phyloP scores from a whole-genome alignment of 2,329 filamentous ascomycete species.

The Byssochlamys sp. region DNA sequence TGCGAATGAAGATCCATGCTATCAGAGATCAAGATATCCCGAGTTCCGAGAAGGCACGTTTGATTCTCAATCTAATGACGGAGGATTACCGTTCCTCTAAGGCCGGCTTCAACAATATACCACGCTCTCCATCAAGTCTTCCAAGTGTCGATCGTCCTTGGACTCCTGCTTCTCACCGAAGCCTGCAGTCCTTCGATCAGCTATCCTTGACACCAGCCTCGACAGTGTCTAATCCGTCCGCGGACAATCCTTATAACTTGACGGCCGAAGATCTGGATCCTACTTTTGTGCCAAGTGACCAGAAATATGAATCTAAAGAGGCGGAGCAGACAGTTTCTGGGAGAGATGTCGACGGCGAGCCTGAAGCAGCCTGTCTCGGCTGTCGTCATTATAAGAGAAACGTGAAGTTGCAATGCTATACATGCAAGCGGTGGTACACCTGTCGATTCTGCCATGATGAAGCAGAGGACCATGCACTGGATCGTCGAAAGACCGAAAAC shows the following conservation, averaged over 20 bases:
- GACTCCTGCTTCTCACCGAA: conserved; percentile 24
- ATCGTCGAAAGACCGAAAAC: conserved; percentile 74
- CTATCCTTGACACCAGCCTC: conserved; percentile 16
- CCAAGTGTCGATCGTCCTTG: conserved; percentile 16
- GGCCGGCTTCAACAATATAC: conserved; percentile 15
- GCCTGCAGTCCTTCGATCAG: conserved; percentile 19
- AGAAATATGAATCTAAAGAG: conserved; percentile 17
- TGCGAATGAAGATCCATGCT: conserved; percentile 58
- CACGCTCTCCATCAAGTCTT: conserved; percentile 17
- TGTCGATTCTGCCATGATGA: conserved; percentile 91
- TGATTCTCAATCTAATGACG: conserved; percentile 62
- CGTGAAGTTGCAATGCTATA: conserved; percentile 86
- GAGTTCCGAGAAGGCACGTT: conserved; percentile 56
- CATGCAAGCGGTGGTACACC: conserved; percentile 84
- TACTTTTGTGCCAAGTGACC: conserved; percentile 51
- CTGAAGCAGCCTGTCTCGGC: conserved; percentile 52
- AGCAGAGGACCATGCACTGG: conserved; percentile 65
- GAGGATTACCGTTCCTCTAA: conserved; percentile 53
- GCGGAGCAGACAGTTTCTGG: conserved; percentile 10
- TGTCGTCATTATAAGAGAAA: conserved; percentile 92
- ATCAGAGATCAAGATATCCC: conserved; percentile 56
- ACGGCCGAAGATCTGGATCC: conserved; percentile 51
- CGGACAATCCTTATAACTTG: conserved; percentile 31
- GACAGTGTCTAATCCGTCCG: conserved; percentile 17
- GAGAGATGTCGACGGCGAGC: conserved; percentile 39